Percentiles rank a stretch among this genome's conserved stretches.
These are phyloP conservation scores for Cicer judaicum DNA, from an alignment of 306 rosid genomes.

Conservation along the genomic window DNA sequence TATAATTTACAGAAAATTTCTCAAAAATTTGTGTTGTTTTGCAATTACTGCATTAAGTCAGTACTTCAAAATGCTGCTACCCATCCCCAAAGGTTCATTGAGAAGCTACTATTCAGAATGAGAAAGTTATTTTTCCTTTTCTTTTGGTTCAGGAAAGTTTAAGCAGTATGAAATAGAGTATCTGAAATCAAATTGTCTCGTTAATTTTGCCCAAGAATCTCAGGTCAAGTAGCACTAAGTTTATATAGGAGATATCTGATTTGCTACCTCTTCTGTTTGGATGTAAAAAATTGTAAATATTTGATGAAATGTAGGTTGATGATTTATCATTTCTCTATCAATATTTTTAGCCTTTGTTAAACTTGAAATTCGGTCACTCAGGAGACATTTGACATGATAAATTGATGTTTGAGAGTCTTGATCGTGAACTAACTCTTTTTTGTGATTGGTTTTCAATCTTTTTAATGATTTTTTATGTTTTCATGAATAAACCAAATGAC, in stretches of 20 bases:
- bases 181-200: conserved; percentile 75
- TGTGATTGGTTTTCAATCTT: background rate
- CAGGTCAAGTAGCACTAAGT: conserved; percentile 14
- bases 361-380: background rate
- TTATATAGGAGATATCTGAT: conserved; percentile 13
- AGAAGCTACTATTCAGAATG: conserved; percentile 44
- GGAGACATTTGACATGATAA: background rate
- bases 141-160: conserved; percentile 61
- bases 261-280: conserved; percentile 8
- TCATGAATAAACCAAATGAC: background rate
- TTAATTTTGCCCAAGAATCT: conserved; percentile 42
- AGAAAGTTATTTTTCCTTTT: conserved; percentile 49
- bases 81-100: too few relatives aligned
- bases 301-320: background rate
- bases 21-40: too few relatives aligned
- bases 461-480: background rate
- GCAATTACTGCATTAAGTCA: too few relatives aligned
- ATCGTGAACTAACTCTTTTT: background rate
- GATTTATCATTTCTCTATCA: background rate
- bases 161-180: conserved; percentile 55
- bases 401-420: background rate
- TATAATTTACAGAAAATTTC: too few relatives aligned
- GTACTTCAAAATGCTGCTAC: too few relatives aligned
- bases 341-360: background rate
- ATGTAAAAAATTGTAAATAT: too few relatives aligned